These are phyloP conservation scores for Astrothelium macrocarpum DNA, from an alignment of 495 filamentous ascomycete genomes.

Conservation along the genomic window DNA sequence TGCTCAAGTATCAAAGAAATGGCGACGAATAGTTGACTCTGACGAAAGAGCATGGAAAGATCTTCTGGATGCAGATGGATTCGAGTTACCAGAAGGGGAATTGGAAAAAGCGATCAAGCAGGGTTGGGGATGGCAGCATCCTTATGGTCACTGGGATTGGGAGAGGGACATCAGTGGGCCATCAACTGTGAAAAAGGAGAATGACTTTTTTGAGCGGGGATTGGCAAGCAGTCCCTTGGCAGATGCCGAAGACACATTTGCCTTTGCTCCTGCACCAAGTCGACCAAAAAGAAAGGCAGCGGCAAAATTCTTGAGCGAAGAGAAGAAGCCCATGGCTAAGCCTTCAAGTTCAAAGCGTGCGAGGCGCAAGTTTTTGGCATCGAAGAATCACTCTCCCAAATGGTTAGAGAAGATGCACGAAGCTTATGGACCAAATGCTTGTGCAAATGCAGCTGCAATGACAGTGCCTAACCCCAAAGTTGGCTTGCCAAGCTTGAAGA, in stretches of 20 bases:
- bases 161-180: slow-evolving; percentile 61
- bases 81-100: slow-evolving; percentile 68
- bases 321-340: slow-evolving; percentile 24
- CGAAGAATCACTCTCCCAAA: slow-evolving; percentile 30
- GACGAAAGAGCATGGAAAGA: slow-evolving; percentile 96
- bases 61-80: slow-evolving; percentile 76
- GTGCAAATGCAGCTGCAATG: slow-evolving; percentile 67
- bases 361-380: slow-evolving; percentile 21
- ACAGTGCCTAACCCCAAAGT: slow-evolving; percentile 75
- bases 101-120: slow-evolving; percentile 76
- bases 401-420: slow-evolving; percentile 38
- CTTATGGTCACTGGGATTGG: slow-evolving; percentile 49
- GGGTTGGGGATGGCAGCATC: slow-evolving; percentile 99
- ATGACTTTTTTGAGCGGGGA: not conserved
- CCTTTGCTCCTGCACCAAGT: slow-evolving; percentile 14
- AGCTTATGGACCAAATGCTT: slow-evolving; percentile 73
- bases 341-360: slow-evolving; percentile 29
- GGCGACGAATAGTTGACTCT: slow-evolving; percentile 79
- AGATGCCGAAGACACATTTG: slow-evolving; percentile 16
- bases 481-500: slow-evolving; percentile 66
- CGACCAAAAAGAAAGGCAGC: slow-evolving; percentile 41
- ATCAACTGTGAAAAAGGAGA: not conserved
- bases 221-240: slow-evolving; percentile 9
- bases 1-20: slow-evolving; percentile 88
- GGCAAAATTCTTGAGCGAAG: slow-evolving; percentile 41